Evolutionary conservation across 768 basidiomycete species (phyloP).

Genomic region (Lactifluus hygrophoroides): DNA sequence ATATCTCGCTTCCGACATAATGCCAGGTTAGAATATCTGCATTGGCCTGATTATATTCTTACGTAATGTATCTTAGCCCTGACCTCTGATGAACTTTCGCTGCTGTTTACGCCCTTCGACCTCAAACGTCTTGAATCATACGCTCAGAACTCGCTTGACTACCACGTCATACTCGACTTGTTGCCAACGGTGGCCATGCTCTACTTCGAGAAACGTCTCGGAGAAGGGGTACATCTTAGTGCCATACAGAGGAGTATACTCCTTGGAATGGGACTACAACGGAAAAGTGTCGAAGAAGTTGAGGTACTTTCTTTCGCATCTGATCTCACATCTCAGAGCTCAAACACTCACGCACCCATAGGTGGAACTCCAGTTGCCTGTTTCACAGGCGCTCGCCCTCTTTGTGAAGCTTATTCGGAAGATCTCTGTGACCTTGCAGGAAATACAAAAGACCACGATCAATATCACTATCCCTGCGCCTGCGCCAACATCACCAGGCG

Average conservation of each 20-base stretch:
- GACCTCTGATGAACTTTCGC: conserved; percentile 42
- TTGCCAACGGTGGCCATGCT: conserved; percentile 74
- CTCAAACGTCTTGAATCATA: conserved; percentile 94
- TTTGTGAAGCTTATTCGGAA: conserved; percentile 89
- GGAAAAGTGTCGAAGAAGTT: conserved; percentile 82
- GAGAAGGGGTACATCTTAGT: conserved; percentile 58
- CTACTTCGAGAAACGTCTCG: conserved; percentile 73
- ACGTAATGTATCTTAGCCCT: conserved; percentile 38
- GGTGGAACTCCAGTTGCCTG: conserved; percentile 75
- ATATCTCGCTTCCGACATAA: conserved; percentile 32
- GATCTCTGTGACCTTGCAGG: conserved; percentile 63
- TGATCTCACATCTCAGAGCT: background rate
- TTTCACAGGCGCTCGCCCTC: conserved; percentile 80
- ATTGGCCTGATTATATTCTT: background rate
- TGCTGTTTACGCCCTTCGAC: conserved; percentile 82
- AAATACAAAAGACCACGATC: conserved; percentile 74
- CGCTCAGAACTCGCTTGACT: conserved; percentile 92
- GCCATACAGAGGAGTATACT: conserved; percentile 90
- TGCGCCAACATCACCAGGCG: conserved; percentile 13
- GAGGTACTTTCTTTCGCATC: conserved; percentile 46
- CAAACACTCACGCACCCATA: conserved; percentile 24
- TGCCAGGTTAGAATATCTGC: conserved; percentile 28
- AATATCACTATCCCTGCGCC: conserved; percentile 46
- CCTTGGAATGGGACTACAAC: conserved; percentile 81
- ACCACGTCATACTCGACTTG: conserved; percentile 91